These are phyloP conservation scores for Ceratocystis cubensis DNA, from an alignment of 2,329 filamentous ascomycete genomes.

Conservation along the genomic window DNA sequence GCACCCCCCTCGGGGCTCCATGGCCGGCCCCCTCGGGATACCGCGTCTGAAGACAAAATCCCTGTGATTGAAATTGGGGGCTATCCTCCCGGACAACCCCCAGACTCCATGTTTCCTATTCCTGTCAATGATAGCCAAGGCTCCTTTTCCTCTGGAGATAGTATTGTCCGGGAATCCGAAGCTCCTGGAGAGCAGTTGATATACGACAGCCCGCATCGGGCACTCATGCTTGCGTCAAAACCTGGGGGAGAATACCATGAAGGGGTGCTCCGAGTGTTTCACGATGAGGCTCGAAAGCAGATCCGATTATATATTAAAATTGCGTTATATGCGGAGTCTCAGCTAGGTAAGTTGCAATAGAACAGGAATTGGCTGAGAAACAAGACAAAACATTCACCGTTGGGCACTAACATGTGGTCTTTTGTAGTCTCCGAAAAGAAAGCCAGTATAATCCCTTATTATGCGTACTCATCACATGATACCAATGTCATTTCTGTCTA, in stretches of 20 bases:
- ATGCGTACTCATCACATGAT: constrained; percentile 11
- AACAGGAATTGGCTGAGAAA: background rate
- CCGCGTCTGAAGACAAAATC: background rate
- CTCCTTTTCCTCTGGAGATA: background rate
- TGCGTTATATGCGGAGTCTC: background rate
- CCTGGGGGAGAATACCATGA: background rate
- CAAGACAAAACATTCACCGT: background rate
- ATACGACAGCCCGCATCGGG: background rate
- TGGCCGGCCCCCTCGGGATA: rapidly evolving
- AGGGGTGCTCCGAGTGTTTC: constrained; percentile 2
- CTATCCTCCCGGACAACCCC: background rate
- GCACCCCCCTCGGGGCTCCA: too few species aligned
- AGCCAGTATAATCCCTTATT: constrained; percentile 3
- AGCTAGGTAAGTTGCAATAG: background rate
- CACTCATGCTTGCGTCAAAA: background rate
- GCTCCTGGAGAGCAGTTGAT: constrained; percentile 12
- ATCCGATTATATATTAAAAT: background rate
- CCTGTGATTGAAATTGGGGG: background rate
- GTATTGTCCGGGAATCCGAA: background rate
- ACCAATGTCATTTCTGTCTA: constrained; percentile 11
- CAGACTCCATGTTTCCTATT: constrained; percentile 5
- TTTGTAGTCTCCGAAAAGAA: constrained; percentile 1
- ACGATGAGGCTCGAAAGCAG: background rate
- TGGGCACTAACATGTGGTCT: background rate
- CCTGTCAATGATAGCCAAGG: background rate